Evolutionary conservation across 768 basidiomycete genomes (phyloP), one percentile per base, ranked within the genome.

Genomic region (Trametes elegans): DNA sequence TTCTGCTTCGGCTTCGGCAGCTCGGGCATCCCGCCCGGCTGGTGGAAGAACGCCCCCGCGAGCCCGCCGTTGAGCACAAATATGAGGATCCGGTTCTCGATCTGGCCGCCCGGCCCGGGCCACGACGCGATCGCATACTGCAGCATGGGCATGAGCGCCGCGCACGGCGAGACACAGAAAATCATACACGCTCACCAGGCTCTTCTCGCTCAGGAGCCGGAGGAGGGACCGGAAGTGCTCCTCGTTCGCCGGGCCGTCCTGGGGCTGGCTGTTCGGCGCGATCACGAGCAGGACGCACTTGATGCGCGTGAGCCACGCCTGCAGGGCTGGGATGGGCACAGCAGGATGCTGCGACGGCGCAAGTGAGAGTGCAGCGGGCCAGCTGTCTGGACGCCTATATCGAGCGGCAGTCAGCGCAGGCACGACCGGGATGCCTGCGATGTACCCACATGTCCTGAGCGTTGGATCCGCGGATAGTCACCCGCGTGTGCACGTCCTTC

Each of bases 61-160:
- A 84, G 67, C 19, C 58, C 59, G 7, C 56, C 58, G 13, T 61
- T 58, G 16, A 72, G 51, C 1, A 78, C 66, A 55, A 85, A 80
- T 19, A 85, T 65, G 10, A 85, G 64, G 1, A 79, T 70, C 39
- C 78, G 79, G 23, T 72, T 73, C 26, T 75, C 74, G n/a, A 71
- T 68, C 19, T 40, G 63, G 0, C 79, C 80, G 11, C 66, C 69
- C 1, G 77, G 75, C 9, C 72, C 66, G 16, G 66, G 68, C 81
- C 83, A 84, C n/a, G 76, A 73, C 6, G 76, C 73, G 19, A 76
- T 68, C 16, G 80, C 81, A 47, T 74, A 84, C 82, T 84, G 53
- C 10, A 38, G 34, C 21, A 7, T n/a, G n/a, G 28, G 2, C 13
- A 27, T n/a, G n/a, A n/a, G n/a, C n/a, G n/a, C 26, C 10, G 24